Evolutionary conservation across 2,329 filamentous ascomycete species (phyloP).

Genomic region (Penicillium sp.): DNA sequence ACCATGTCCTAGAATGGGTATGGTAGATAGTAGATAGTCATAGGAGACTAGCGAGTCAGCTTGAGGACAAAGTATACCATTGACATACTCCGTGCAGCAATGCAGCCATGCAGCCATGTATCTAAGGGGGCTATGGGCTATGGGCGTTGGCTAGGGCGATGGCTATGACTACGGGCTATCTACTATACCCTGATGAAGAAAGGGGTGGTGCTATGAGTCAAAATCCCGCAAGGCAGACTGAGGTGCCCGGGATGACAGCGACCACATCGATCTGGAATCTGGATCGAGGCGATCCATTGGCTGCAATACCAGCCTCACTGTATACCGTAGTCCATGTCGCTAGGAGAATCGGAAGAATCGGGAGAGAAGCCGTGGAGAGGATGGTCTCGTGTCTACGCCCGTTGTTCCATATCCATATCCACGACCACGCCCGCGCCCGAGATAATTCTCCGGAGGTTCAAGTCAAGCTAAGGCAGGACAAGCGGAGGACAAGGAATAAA

Average conservation of each 20-base stretch:
- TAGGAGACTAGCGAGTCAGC: no score
- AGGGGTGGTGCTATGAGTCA: not conserved
- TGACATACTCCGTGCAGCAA: no score
- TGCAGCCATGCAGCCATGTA: no score
- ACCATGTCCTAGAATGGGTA: not conserved
- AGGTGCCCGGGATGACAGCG: not conserved
- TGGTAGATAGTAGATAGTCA: not conserved
- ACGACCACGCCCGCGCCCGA: conserved; percentile 2
- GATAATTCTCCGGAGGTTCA: not conserved
- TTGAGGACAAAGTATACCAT: not conserved
- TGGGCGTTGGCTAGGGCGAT: no score
- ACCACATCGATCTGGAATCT: not conserved
- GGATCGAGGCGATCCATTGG: not conserved
- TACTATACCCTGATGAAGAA: no score
- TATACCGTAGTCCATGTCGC: no score
- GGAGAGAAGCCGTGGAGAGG: not conserved
- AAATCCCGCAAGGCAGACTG: conserved; percentile 6
- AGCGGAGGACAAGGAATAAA: not conserved
- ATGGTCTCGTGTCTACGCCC: not conserved
- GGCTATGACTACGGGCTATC: no score
- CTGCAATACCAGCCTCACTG: not conserved
- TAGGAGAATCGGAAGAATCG: not conserved
- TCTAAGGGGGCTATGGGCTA: no score
- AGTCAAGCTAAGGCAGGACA: not conserved
- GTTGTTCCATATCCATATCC: no score